Evolutionary conservation across 164 flowering plant species (phyloP), one percentile per base, ranked within the genome.

Genomic region (Umbellularia californica): DNA sequence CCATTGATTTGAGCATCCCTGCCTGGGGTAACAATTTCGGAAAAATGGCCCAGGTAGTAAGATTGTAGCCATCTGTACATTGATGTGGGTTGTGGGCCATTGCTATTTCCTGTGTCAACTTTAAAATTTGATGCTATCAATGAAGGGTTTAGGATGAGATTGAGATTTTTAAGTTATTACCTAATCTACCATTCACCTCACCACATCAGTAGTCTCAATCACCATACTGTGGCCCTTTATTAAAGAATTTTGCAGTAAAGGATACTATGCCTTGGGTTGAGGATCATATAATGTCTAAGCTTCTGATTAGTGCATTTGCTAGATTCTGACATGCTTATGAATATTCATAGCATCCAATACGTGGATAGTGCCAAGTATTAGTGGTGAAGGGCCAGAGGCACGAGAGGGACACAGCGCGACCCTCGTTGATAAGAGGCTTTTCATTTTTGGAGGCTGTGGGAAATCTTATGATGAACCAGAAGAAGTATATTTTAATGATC

Each of bases 351-450:
- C 90, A 64, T 75, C 94, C 77, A 89, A 88, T 77, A 91, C 92
- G 69, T 95, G 99, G 99, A 83, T 84, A 68, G 79, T 83, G 70
- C 99, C 98, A 75, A 87, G 75, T 78, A 74, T 90, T 60, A 82
- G 90, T 81, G 99, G 99, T 19, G 89, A 90, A 25, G 94, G 87
- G 68, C 99, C 99, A 63, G 93, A 86, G 62, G 87, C 99, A 76
- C 84, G 99, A 69, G 98, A 95, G 82, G 99, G 98, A 50, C 99
- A 95, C 80, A 88, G 89, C 82, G 97, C 99, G 11, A 89, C 95
- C 33, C 87, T 90, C 72, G 78, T 93, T 80, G 99, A 94, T 24
- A 90, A 88, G 80, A 81, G 88, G 23, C 87, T 95, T 19, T 93
- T 90, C 81, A 86, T 95, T 78, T 95, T 93, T 88, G 99, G 99